Conservation (phyloP, 176 grass and related monocot species). For the Bothriochloa decipiens region DNA sequence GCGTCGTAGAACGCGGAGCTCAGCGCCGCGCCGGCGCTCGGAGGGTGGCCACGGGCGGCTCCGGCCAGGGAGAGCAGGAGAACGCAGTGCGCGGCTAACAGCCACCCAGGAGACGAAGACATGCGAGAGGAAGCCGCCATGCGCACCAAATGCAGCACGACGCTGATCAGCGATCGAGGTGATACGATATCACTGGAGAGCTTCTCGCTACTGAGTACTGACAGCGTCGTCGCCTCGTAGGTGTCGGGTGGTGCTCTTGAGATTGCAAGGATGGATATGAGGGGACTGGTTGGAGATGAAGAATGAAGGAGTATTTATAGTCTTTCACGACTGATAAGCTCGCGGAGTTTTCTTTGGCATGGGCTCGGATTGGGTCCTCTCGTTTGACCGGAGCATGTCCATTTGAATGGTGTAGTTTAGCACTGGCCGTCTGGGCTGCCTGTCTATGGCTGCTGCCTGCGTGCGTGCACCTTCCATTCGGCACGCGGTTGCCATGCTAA, state of each 20-base stretch:
- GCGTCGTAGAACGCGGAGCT: constrained; percentile 29
- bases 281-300: neutral
- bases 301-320: neutral
- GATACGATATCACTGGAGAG: no score
- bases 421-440: neutral
- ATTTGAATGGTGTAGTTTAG: neutral
- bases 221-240: neutral
- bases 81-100: neutral
- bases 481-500: neutral
- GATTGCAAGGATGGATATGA: neutral
- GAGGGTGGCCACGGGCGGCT: neutral
- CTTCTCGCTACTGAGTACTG: no score
- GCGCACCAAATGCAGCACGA: neutral
- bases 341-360: neutral
- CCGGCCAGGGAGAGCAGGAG: neutral
- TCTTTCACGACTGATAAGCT: neutral
- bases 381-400: neutral
- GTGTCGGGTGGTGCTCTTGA: no score
- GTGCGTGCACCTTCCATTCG: neutral
- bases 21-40: neutral
- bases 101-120: neutral
- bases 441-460: neutral
- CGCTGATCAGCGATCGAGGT: neutral
- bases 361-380: neutral
- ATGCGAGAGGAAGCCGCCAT: neutral